phyloP scores from a whole-genome alignment of 352 stramenopile species.

The Phytophthora constricta region DNA sequence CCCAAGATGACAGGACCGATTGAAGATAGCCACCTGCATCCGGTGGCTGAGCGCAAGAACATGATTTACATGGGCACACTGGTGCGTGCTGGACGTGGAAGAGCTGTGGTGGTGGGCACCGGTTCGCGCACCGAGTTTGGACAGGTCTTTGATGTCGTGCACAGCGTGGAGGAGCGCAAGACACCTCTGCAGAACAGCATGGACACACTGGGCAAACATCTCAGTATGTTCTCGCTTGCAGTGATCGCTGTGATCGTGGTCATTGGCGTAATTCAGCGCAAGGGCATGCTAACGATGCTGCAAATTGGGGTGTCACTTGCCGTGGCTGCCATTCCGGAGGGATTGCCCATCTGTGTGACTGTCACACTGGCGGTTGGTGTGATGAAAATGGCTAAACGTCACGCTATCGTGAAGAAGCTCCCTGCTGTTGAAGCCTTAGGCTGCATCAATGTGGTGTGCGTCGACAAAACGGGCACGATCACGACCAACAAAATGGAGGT shows the following conservation, averaged over 20 bases:
- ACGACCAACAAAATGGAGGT: slow-evolving; percentile 92
- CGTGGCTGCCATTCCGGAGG: slow-evolving; percentile 81
- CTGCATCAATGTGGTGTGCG: slow-evolving; percentile 93
- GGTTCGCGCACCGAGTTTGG: slow-evolving; percentile 96
- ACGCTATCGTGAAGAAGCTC: slow-evolving; percentile 91
- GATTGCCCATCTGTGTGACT: slow-evolving; percentile 82
- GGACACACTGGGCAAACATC: slow-evolving; percentile 95
- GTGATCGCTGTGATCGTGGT: slow-evolving; percentile 95
- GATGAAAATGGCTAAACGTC: slow-evolving; percentile 88
- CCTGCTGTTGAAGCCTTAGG: slow-evolving; percentile 85
- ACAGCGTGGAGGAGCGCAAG: slow-evolving; percentile 93
- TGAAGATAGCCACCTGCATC: slow-evolving; percentile 67
- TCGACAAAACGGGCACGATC: slow-evolving; percentile 96
- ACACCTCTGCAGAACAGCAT: slow-evolving; percentile 96
- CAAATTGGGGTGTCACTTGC: slow-evolving; percentile 94
- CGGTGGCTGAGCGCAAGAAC: slow-evolving; percentile 87
- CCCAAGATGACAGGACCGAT: slow-evolving; percentile 71
- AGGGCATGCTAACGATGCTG: slow-evolving; percentile 95
- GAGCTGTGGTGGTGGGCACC: slow-evolving; percentile 95
- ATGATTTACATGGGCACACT: slow-evolving; percentile 98
- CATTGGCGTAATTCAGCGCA: slow-evolving; percentile 91
- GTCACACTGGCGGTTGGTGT: slow-evolving; percentile 81
- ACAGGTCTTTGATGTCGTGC: slow-evolving; percentile 94
- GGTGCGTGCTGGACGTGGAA: slow-evolving; percentile 91
- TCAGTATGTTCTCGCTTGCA: slow-evolving; percentile 93